phyloP scores from a whole-genome alignment of 257 asterid species.

The Fraxinus anomala region DNA sequence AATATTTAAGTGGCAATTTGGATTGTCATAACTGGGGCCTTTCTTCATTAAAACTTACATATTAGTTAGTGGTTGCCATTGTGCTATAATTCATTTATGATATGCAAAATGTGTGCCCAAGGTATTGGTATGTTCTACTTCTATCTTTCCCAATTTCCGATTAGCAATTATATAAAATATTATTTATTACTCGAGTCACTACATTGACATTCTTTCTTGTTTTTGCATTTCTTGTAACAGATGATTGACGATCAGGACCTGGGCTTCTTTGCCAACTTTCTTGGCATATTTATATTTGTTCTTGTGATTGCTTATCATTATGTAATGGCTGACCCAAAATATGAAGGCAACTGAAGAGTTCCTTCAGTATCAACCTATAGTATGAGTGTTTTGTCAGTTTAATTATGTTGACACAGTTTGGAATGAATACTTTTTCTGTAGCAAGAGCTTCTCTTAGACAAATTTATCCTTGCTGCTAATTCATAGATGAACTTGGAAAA shows the following conservation, averaged over 20 bases:
- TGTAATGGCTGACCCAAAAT: conserved; percentile 90
- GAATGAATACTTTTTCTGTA: conserved; percentile 32
- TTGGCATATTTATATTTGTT: conserved; percentile 78
- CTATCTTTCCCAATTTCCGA: not conserved
- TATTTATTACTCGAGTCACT: not conserved
- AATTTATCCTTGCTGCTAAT: conserved; percentile 27
- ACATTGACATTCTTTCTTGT: conserved; percentile 14
- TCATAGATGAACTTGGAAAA: conserved; percentile 29
- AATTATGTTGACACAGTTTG: conserved; percentile 28
- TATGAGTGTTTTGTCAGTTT: conserved; percentile 30
- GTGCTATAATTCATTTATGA: not conserved
- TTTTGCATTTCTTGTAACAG: conserved; percentile 44
- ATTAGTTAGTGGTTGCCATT: not conserved
- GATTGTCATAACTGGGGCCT: not conserved
- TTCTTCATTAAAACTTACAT: not conserved
- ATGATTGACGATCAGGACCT: conserved; percentile 95
- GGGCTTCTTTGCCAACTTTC: conserved; percentile 96
- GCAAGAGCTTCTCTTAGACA: conserved; percentile 30
- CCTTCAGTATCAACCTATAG: conserved; percentile 21
- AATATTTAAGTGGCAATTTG: not conserved
- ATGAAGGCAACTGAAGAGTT: conserved; percentile 73
- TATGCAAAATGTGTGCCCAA: not conserved
- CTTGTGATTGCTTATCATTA: conserved; percentile 91
- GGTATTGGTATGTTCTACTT: not conserved
- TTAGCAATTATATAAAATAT: not conserved